Evolutionary conservation across 768 basidiomycete genomes (phyloP).

Genomic region (Infundibulicybe gibba): DNA sequence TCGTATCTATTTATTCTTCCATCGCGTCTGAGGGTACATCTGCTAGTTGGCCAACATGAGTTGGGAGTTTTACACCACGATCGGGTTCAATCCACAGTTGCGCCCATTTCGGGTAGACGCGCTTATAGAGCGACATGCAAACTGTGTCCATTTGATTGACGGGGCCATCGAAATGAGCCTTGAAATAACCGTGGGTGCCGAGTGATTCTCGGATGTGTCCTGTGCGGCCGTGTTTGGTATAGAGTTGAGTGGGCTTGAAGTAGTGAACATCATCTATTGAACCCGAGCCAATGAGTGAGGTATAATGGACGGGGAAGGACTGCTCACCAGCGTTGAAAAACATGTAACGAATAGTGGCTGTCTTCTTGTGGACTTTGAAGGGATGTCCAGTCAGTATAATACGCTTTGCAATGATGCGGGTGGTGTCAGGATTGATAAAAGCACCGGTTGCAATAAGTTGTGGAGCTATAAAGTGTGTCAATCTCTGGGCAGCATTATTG

Average conservation of each 20-base stretch:
- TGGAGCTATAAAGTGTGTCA: conserved; percentile 44
- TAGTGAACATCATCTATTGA: conserved; percentile 78
- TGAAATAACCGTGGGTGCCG: conserved; percentile 97
- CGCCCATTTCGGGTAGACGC: conserved; percentile 89
- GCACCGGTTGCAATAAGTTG: conserved; percentile 87
- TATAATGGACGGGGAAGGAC: conserved; percentile 1
- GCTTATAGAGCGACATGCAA: conserved; percentile 93
- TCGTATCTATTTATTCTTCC: conserved; percentile 34
- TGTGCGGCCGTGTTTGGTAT: conserved; percentile 86
- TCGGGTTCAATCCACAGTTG: conserved; percentile 39
- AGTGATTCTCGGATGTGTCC: conserved; percentile 92
- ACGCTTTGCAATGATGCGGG: conserved; percentile 90
- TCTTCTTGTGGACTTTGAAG: conserved; percentile 95
- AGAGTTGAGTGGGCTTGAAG: conserved; percentile 89
- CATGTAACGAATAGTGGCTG: conserved; percentile 97
- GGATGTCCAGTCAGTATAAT: conserved; percentile 94
- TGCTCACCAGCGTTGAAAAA: conserved; percentile 84
- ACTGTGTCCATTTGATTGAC: conserved; percentile 96
- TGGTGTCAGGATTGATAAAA: conserved; percentile 87
- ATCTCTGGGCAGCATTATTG: background rate
- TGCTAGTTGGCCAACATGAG: no score
- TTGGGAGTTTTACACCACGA: background rate
- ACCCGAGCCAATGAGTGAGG: conserved; percentile 4
- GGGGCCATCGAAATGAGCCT: conserved; percentile 91
- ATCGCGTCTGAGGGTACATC: conserved; percentile 23